Evolutionary conservation across 495 filamentous ascomycete genomes (phyloP).

Genomic region (Letharia columbiana): DNA sequence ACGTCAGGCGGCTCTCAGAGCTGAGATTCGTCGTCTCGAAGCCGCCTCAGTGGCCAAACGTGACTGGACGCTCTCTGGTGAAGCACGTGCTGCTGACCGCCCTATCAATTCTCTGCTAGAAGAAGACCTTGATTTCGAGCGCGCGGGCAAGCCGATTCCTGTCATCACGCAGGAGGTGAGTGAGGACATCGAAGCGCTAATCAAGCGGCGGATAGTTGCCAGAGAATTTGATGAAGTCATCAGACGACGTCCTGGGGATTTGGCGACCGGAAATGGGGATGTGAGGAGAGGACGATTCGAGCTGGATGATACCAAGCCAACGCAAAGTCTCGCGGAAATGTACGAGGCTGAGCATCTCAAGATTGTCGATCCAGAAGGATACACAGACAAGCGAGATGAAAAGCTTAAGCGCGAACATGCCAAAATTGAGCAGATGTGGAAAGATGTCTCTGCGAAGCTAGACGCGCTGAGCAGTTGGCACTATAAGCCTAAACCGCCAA

Average conservation of each 20-base stretch:
- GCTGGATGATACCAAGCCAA: conserved; percentile 76
- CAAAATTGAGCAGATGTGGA: conserved; percentile 82
- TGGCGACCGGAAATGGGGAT: conserved; percentile 44
- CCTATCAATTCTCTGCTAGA: conserved; percentile 89
- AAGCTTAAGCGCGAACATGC: conserved; percentile 72
- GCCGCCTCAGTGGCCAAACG: conserved; percentile 82
- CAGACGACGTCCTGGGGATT: conserved; percentile 66
- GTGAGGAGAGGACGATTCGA: conserved; percentile 62
- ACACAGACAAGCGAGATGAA: conserved; percentile 71
- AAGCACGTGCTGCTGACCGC: conserved; percentile 72
- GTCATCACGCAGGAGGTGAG: conserved; percentile 90
- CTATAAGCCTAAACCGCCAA: conserved; percentile 81
- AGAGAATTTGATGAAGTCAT: conserved; percentile 90
- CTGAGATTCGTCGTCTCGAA: conserved; percentile 87
- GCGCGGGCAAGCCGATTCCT: conserved; percentile 89
- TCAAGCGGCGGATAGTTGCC: conserved; percentile 87
- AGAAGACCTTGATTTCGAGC: conserved; percentile 91
- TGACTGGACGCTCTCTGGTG: conserved; percentile 83
- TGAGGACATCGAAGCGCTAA: conserved; percentile 85
- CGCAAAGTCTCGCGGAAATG: conserved; percentile 79
- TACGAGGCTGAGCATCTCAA: conserved; percentile 90
- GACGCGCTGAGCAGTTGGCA: conserved; percentile 90
- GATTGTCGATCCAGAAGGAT: conserved; percentile 65
- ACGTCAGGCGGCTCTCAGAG: conserved; percentile 70
- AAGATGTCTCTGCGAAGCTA: conserved; percentile 66